Base-by-base conservation (phyloP, 768 basidiomycete species). In the Mycena chlorophos region DNA sequence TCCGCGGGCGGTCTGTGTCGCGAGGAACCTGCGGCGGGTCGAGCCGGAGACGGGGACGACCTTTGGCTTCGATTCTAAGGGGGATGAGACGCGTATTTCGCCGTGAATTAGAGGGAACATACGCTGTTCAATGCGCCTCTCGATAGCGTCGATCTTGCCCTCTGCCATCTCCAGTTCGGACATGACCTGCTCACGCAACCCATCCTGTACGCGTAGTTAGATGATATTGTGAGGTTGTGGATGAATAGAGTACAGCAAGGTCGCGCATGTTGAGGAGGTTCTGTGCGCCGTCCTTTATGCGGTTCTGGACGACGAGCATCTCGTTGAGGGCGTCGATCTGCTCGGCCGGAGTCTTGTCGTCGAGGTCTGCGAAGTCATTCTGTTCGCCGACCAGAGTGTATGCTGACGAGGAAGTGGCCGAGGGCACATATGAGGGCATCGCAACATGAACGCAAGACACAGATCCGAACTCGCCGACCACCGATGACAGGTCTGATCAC, bases 241-340 rank as follows among this genome's bases (percentile, higher is more conserved):
- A 25, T 22, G 46, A 50, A 27, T 20, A 25, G 16, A 47, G 55
- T 25, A 58, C 58, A 5, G 58, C 50, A 37, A 69, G 65, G 51
- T 46, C 51, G 13, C 54, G 72, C 72, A 90, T 86, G 62, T 85
- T 84, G 14, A 97, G 75, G 57, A 98, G 79, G 62, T 89, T 94
- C 75, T 95, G 92, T 1, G 94, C 94, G 12, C 94, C 94, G 69
- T 94, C 93, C 68, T 86, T 92, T 58, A 97, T 92, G 52, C 88
- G 79, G 58, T 83, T 84, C 72, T 94, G 88, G 57, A 89, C 78
- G 51, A 83, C 82, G 19, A 95, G 76, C 65, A 86, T 84, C 51
- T 78, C 79, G 48, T 83, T 82, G 19, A 97, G 76, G 4, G 77
- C 71, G 42, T 86, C 86, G 46, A 94, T 71, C 92, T 92, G 80